Conservation (phyloP, 345 rosid species). For the Physaria fendleri region DNA sequence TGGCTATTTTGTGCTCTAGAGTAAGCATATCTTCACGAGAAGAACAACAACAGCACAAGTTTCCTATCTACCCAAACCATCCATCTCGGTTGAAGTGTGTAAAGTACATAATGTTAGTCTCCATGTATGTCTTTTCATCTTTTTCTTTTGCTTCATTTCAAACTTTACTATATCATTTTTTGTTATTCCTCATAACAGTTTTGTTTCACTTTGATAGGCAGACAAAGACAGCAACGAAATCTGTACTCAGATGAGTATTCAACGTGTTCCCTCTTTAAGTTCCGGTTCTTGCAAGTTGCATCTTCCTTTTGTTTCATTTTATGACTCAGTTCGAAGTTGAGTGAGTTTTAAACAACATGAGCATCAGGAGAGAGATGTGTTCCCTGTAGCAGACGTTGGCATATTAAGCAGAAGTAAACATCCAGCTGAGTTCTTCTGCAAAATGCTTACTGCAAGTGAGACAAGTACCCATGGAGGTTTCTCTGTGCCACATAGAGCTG, state of each 20-base stretch:
- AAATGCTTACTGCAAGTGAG: slow-evolving; percentile 92
- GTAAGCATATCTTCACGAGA: too few species aligned
- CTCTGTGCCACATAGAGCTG: slow-evolving; percentile 97
- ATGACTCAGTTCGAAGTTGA: neutral
- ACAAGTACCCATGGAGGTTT: slow-evolving; percentile 99
- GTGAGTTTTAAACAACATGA: neutral
- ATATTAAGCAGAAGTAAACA: slow-evolving; percentile 64
- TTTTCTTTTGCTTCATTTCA: too few species aligned
- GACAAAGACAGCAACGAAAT: slow-evolving; percentile 94
- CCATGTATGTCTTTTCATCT: slow-evolving; percentile 47
- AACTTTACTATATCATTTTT: too few species aligned
- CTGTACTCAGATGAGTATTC: slow-evolving; percentile 96
- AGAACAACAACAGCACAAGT: slow-evolving; percentile 81
- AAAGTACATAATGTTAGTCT: slow-evolving; percentile 90
- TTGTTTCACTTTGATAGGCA: slow-evolving; percentile 47
- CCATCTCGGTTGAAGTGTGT: slow-evolving; percentile 90
- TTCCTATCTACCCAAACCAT: slow-evolving; percentile 92
- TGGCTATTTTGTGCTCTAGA: too few species aligned
- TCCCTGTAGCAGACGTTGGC: slow-evolving; percentile 85
- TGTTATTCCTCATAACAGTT: neutral
- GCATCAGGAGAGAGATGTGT: slow-evolving; percentile 79
- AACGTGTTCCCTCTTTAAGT: slow-evolving; percentile 83
- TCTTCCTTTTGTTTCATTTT: neutral
- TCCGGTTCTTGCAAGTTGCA: neutral
- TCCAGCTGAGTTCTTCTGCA: slow-evolving; percentile 93